Base-by-base conservation (phyloP, 345 rosid species). In the Citrus sp. region DNA sequence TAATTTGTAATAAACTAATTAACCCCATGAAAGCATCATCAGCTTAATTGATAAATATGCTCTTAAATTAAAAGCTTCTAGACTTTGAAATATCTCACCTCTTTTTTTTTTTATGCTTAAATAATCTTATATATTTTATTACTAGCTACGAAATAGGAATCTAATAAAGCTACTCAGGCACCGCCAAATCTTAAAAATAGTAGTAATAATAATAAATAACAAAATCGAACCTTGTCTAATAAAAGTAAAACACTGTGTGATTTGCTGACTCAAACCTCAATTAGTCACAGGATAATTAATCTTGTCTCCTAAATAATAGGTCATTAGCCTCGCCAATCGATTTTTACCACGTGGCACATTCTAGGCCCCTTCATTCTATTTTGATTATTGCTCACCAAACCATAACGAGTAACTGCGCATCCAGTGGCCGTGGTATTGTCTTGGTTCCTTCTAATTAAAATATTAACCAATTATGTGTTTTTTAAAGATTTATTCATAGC, bases 341-440 rank as follows among this genome's bases (percentile, higher is more conserved):
- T 16, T 4, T 40, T 18, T 5, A 3, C 66, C 37, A 59, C 28
- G 51, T 13, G 78, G 22, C 56, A 3, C 24, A 1, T 1, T 3
- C 32, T 38, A 19, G 18, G 18, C 56, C 32, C 62, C 19, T 27
- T 40, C 46, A 14, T 60, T 72, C 58, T 7, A 19, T 58, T n/a
- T 32, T 78, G 16, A 30, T 49, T 14, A 58, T 32, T 16, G 73
- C 70, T 35, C 77, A 49, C 71, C 80, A 5, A 32, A 77, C 65
- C 5, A 18, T 6, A 4, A 32, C 40, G 18, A 46, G 59, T 3
- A 65, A 67, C n/a, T 13, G 38, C 49, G 24, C 35, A 63, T 51
- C 75, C 18, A 27, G 46, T 18, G 34, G 72, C 28, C 78, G 30
- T 30, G 62, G 73, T 51, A 68, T 78, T 3, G 14, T 40, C 1